These are phyloP conservation scores for Starmerella potacharoeniae DNA, from an alignment of 805 yeast species.

Conservation along the genomic window DNA sequence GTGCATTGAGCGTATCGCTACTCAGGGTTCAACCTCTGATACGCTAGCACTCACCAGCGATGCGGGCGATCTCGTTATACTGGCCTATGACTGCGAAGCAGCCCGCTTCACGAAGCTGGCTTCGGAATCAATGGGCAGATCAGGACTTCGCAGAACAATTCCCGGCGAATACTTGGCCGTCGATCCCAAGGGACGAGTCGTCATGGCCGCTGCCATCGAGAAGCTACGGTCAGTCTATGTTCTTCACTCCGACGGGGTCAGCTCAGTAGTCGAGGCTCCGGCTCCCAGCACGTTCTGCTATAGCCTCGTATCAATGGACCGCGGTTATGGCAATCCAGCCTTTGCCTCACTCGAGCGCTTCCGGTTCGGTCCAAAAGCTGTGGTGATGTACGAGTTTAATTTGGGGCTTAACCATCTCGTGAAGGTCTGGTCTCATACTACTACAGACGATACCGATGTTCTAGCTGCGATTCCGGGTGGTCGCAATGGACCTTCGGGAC, in stretches of 20 bases:
- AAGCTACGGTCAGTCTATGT: background rate
- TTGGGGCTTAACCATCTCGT: constrained; percentile 72
- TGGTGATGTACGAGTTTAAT: constrained; percentile 72
- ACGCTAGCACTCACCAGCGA: constrained; percentile 62
- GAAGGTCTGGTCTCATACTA: constrained; percentile 35
- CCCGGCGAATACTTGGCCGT: constrained; percentile 65
- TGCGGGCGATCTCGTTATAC: constrained; percentile 56
- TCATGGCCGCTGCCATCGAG: constrained; percentile 34
- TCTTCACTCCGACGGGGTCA: background rate
- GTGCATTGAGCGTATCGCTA: constrained; percentile 39
- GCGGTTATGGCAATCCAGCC: constrained; percentile 68
- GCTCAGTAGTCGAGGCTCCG: background rate
- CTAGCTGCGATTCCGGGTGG: constrained; percentile 64
- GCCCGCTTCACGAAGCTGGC: constrained; percentile 14
- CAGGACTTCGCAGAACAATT: constrained; percentile 63
- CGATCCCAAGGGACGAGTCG: constrained; percentile 45
- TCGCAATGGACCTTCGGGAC: constrained; percentile 58
- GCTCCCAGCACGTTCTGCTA: constrained; percentile 37
- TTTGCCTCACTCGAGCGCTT: constrained; percentile 72
- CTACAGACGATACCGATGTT: constrained; percentile 37
- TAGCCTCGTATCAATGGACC: constrained; percentile 50
- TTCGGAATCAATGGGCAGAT: constrained; percentile 37
- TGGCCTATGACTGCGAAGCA: constrained; percentile 36
- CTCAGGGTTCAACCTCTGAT: constrained; percentile 46
- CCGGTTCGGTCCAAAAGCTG: constrained; percentile 27